Base-by-base conservation (phyloP, 257 asterid species). In the Fraxinus cuspidata region DNA sequence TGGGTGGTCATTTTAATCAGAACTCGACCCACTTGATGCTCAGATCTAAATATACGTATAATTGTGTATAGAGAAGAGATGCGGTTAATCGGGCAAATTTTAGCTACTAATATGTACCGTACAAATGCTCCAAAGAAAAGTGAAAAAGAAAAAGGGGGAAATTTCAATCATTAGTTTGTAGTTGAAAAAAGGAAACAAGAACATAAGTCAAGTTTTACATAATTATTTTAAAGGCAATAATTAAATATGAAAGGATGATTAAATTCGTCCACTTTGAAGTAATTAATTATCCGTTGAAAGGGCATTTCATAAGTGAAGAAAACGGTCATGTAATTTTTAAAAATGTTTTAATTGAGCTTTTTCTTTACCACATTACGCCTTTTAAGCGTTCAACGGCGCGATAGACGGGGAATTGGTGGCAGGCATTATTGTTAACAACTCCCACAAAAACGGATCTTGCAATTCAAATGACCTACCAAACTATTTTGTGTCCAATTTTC, bases 381-480 rank as follows among this genome's bases (percentile, higher is more conserved):
- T 79, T 65, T 67, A 67, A 79, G 81, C 74, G 23, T 76, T 83
- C 79, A 79, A 19, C 69, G 74, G 51, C 80, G 80, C 28, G 74
- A 76, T 67, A 42, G 66, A 66, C 80, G 80, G 80, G 70, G 15
- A 23, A 25, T 63, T 27, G 19, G 19, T 9, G 69, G 68, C 34
- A 40, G 15, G 0, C 47, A 40, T 40, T 9, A 40, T 40, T 40
- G 47, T 40, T 40, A 40, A 40, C 49, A 40, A 40, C 49, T 40
- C 49, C 49, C 49, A 10, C 49, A 10, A 40, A 10, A 40, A 40
- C 49, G 49, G 49, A 40, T 40, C 49, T 40, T 40, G 49, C 12
- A 40, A 11, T 40, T 40, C 16, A 40, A 40, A 40, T 11, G 16
- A 0, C 49, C 49, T 10, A 10, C 49, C 0, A 11, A 40, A 40